These are phyloP conservation scores for Nothomitra cinnamomea DNA, from an alignment of 2,329 filamentous ascomycete genomes.

Conservation along the genomic window DNA sequence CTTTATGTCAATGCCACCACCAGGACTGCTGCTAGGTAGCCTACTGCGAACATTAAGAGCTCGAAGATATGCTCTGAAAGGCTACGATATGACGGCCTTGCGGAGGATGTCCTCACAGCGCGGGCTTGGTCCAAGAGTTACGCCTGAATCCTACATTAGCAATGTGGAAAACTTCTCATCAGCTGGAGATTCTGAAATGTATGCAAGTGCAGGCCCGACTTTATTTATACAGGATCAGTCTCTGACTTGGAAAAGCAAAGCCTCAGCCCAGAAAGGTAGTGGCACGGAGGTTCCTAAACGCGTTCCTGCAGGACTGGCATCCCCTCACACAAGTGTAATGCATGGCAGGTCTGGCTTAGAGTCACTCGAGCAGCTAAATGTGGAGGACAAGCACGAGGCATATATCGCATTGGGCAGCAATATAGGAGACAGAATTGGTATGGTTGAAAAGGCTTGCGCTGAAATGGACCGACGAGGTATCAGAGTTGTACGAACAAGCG, in stretches of 20 bases:
- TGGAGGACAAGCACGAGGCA: slow-evolving; percentile 28
- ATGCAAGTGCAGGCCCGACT: neutral
- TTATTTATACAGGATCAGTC: neutral
- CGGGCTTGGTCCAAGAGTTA: no score
- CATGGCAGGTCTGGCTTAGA: neutral
- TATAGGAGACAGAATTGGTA: slow-evolving; percentile 64
- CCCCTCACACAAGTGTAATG: neutral
- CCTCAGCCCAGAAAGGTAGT: neutral
- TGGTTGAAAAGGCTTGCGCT: slow-evolving; percentile 70
- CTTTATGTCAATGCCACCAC: no score
- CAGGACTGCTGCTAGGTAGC: no score
- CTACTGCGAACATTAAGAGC: no score
- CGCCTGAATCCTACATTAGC: no score
- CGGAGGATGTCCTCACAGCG: no score
- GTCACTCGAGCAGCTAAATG: no score
- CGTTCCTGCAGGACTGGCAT: neutral
- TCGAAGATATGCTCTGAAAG: no score
- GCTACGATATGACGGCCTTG: no score
- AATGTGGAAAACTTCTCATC: no score
- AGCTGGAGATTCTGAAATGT: neutral
- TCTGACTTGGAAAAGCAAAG: neutral
- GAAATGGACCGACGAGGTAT: slow-evolving; percentile 62
- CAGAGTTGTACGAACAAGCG: slow-evolving; percentile 62
- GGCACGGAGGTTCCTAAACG: neutral
- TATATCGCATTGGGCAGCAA: slow-evolving; percentile 91